Evolutionary conservation across 2,329 filamentous ascomycete species (phyloP).

Genomic region (Bipolaris sorokiniana): DNA sequence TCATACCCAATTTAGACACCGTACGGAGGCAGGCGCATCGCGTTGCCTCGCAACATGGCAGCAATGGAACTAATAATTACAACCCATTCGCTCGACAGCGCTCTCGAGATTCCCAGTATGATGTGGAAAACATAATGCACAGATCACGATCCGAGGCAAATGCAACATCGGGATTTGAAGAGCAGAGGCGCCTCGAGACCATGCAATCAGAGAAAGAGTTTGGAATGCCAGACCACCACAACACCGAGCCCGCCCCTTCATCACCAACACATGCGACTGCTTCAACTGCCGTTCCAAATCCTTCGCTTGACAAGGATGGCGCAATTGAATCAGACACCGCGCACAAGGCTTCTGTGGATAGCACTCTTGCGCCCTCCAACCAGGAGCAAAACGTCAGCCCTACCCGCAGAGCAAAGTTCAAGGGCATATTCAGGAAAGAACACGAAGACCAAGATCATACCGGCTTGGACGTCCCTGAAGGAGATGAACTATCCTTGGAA

Average conservation of each 20-base stretch:
- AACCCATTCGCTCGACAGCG: conserved; percentile 44
- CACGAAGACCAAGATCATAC: conserved; percentile 25
- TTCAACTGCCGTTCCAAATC: conserved; percentile 14
- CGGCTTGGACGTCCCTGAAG: conserved; percentile 25
- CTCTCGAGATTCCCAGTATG: conserved; percentile 32
- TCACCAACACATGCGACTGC: conserved; percentile 29
- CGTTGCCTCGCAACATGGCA: conserved; percentile 37
- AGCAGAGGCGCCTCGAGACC: conserved; percentile 34
- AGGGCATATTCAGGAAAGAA: conserved; percentile 39
- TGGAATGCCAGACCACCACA: conserved; percentile 34
- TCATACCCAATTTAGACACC: conserved; percentile 35
- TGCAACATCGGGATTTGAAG: conserved; percentile 30
- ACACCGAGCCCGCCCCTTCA: conserved; percentile 33
- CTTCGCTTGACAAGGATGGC: conserved; percentile 17
- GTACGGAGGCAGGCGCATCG: conserved; percentile 47
- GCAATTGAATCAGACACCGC: conserved; percentile 16
- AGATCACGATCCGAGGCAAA: conserved; percentile 35
- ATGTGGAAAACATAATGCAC: conserved; percentile 38
- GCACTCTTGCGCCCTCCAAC: conserved; percentile 26
- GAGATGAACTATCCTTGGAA: conserved; percentile 36
- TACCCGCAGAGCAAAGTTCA: conserved; percentile 40
- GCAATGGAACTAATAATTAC: conserved; percentile 36
- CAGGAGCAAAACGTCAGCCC: conserved; percentile 20
- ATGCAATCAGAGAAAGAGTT: conserved; percentile 40
- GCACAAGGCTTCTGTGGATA: conserved; percentile 31